phyloP scores from a whole-genome alignment of 257 asterid genomes.

The Solanum chaucha region DNA sequence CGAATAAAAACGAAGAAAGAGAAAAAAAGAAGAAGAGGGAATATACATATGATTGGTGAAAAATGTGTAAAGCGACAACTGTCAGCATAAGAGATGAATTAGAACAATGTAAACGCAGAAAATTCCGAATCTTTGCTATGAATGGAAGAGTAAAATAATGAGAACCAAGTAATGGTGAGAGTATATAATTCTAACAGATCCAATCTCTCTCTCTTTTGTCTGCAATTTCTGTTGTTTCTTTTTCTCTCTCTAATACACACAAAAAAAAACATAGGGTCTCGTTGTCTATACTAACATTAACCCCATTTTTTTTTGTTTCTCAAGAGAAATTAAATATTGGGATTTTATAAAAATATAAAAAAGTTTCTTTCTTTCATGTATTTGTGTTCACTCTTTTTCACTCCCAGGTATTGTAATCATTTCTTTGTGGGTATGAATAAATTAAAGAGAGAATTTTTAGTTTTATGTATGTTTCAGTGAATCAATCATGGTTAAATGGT shows the following conservation, averaged over 20 bases:
- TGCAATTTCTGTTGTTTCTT: neutral
- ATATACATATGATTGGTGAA: neutral
- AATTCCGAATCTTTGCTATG: slow-evolving; percentile 1
- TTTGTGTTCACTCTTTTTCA: neutral
- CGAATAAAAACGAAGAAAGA: too few relatives aligned
- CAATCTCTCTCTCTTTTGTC: neutral
- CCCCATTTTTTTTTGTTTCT: neutral
- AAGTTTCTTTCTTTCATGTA: neutral
- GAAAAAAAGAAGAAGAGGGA: neutral
- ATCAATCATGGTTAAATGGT: neutral
- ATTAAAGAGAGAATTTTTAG: neutral
- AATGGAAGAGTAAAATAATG: neutral
- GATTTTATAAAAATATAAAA: neutral
- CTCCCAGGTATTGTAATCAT: neutral
- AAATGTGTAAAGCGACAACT: neutral
- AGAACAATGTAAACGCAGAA: neutral
- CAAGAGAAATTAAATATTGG: neutral
- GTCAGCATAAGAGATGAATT: neutral
- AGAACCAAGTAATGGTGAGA: neutral
- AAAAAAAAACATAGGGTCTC: neutral
- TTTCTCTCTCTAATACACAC: neutral
- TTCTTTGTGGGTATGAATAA: neutral
- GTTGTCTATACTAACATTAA: neutral
- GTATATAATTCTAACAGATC: slow-evolving; percentile 11
- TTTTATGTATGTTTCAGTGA: neutral